Base-by-base conservation (phyloP, 2,329 filamentous ascomycete genomes). In the Orbilia brochopaga region DNA sequence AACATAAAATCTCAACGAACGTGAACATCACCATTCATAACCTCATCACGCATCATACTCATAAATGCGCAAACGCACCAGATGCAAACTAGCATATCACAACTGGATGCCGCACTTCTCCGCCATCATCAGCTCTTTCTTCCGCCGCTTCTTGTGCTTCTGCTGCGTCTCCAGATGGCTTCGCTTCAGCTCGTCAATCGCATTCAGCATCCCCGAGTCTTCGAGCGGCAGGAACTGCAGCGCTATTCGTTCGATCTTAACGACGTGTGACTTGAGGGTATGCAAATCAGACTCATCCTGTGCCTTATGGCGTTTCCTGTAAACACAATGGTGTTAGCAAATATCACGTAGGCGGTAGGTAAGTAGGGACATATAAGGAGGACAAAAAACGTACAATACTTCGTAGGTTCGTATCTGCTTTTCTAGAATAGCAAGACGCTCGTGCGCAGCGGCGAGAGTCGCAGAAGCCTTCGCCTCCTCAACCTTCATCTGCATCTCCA, bases 211-310 rank as follows among this genome's bases (percentile, higher is more conserved):
- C 6, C 67, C 67, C 10, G 67, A 72, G 42, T 72, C 67, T 21
- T 72, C 67, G 11, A 72, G 60, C 21, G 67, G 67, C 5, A 72
- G 35, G 23, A 65, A 72, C n/a, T 72, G 67, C 23, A 72, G 51
- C 32, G 67, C 67, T 21, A 72, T 64, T 19, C 67, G 59, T 32
- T 72, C 67, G 37, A 72, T 72, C 23, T 72, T 72, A 11, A 72
- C 60, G 32, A 72, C 67, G 21, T 72, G 67, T 11, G 55, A 60
- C 30, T 63, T 59, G 27, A 72, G 60, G 1, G 55, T 24, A 13
- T 72, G 67, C n/a, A 72, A 23, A 24, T 72, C 67, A 3, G 60
- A 65, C 42, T 72, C 67, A 30, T 72, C 67, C 46, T 72, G 67
- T 5, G 60, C 55, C 44, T 72, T 72, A 24, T 72, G 67, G 23